Base-by-base conservation (phyloP, 345 rosid genomes). In the Populus ilicifolia region DNA sequence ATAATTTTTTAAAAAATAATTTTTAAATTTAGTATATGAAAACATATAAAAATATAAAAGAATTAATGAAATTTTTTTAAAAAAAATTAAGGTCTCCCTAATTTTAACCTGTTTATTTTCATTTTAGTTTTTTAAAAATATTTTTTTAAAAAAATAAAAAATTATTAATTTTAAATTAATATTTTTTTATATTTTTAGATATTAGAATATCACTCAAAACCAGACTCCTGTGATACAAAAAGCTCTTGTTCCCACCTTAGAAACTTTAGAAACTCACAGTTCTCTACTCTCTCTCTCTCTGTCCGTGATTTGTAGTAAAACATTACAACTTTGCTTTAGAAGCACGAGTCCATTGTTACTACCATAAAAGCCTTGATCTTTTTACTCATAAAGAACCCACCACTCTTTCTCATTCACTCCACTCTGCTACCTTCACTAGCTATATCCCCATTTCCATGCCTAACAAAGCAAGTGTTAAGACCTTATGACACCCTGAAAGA, bases 331-430 rank as follows among this genome's bases (percentile, higher is more conserved):
- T 72, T 54, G 46, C 75, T 72, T 33, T 35, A 35, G 29, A 35
- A 50, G 16, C 65, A 30, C 69, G 44, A 39, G 69, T 73, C 39
- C 48, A 56, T 56, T 59, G 62, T 16, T 6, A 20, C 44, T 38
- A 52, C 36, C 29, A 71, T 50, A 71, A 50, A 71, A 71, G 43
- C 29, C 74, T 33, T 33, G 64, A 33, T 71, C 36, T 38, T 50
- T 6, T 66, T 16, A 75, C 48, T 44, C 62, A 21, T 39, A 13
- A 3, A 14, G 12, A 23, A 29, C 59, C 33, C 39, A 7, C 63
- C 29, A 9, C 41, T 62, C 20, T 33, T 3, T 43, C 52, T 52
- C 46, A 41, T 50, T 54, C 65, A 52, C 67, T 23, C 38, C 29
- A 5, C 27, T 46, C 30, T 56, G 8, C 43, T 6, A 46, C 50